Evolutionary conservation across 2,329 filamentous ascomycete genomes (phyloP).

Genomic region (Calonectria henricotiae): DNA sequence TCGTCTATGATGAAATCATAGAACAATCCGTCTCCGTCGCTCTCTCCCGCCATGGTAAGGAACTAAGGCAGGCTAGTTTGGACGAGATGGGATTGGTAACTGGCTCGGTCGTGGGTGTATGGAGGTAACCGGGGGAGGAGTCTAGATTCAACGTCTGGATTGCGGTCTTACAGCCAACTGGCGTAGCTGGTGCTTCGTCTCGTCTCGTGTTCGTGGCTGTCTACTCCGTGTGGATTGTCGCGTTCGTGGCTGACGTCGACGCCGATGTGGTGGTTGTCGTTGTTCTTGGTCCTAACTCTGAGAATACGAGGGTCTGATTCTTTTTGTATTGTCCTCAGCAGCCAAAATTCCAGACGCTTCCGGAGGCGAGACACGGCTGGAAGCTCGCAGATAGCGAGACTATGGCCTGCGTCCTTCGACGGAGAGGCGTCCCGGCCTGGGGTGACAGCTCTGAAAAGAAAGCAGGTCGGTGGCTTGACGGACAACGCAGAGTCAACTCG

Average conservation of each 20-base stretch:
- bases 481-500: constrained; percentile 6
- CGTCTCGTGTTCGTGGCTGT: constrained; percentile 26
- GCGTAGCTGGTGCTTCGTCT: constrained; percentile 25
- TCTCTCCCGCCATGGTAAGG: constrained; percentile 49
- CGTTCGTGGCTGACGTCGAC: constrained; percentile 15
- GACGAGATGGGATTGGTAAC: constrained; percentile 20
- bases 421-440: constrained; percentile 13
- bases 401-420: constrained; percentile 25
- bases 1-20: constrained; percentile 55
- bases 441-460: constrained; percentile 22
- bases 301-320: constrained; percentile 26
- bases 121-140: constrained; percentile 1
- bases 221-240: constrained; percentile 8
- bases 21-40: constrained; percentile 50
- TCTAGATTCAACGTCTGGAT: constrained; percentile 18
- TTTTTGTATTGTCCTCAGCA: constrained; percentile 25
- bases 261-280: constrained; percentile 19
- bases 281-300: constrained; percentile 10
- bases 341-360: not conserved
- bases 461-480: constrained; percentile 27
- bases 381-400: constrained; percentile 23
- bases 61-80: constrained; percentile 18
- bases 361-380: constrained; percentile 26
- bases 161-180: constrained; percentile 8
- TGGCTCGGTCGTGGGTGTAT: constrained; percentile 32